Conservation (phyloP, 805 yeast genomes). For the Naumovozyma castellii region DNA sequence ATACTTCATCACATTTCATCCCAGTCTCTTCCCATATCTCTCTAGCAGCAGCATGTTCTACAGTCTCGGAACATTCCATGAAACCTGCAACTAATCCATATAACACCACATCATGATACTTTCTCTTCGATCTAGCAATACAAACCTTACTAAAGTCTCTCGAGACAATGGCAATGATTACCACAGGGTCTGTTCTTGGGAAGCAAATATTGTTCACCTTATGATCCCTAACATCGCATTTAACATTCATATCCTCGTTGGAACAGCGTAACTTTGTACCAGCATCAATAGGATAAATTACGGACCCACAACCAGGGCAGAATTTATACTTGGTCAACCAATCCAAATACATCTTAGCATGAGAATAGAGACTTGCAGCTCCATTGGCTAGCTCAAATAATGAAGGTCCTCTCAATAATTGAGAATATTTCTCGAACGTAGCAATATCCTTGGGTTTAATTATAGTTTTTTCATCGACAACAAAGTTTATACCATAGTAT, state of each 20-base stretch:
- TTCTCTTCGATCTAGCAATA: conserved; percentile 61
- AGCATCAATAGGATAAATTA: conserved; percentile 51
- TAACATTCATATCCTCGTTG: conserved; percentile 8
- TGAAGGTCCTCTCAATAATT: conserved; percentile 2
- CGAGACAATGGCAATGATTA: conserved; percentile 71
- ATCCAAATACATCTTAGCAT: conserved; percentile 75
- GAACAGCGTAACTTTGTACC: conserved; percentile 56
- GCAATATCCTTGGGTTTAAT: conserved; percentile 4
- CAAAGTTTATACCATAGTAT: conserved; percentile 51
- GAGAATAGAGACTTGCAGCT: conserved; percentile 65
- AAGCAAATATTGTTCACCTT: conserved; percentile 68
- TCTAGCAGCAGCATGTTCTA: conserved; percentile 77
- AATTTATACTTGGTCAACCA: conserved; percentile 67
- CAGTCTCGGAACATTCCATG: conserved; percentile 89
- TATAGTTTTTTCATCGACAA: conserved; percentile 1
- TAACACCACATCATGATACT: conserved; percentile 39
- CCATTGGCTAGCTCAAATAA: conserved; percentile 17
- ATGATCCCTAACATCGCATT: conserved; percentile 33
- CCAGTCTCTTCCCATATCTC: conserved; percentile 98
- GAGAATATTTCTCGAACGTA: conserved; percentile 4
- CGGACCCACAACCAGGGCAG: conserved; percentile 82
- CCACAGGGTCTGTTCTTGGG: conserved; percentile 88
- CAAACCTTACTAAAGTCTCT: conserved; percentile 50
- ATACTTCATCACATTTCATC: conserved; percentile 48
- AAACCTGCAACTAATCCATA: conserved; percentile 90